Conservation (phyloP, 2,329 filamentous ascomycete genomes). For the Gnomoniopsis sp. region DNA sequence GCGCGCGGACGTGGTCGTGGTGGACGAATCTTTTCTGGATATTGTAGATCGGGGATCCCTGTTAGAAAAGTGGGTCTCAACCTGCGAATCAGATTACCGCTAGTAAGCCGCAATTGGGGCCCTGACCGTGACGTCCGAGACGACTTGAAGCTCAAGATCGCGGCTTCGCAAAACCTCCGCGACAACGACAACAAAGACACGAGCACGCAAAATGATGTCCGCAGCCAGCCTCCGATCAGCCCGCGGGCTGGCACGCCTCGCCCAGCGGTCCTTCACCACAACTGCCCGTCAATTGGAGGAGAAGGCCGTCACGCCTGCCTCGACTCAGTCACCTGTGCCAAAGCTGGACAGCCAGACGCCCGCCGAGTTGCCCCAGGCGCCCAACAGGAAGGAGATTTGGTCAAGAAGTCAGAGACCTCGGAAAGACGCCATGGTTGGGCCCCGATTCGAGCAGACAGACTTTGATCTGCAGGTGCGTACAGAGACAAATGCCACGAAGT, state of each 20-base stretch:
- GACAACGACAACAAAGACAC: conserved; percentile 9
- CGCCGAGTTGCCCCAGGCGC: conserved; percentile 68
- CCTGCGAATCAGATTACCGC: not conserved
- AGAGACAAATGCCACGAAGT: not conserved
- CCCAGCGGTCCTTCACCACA: conserved; percentile 45
- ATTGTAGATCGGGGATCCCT: not conserved
- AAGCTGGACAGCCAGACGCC: conserved; percentile 39
- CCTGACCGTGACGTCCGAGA: not conserved
- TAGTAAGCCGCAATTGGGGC: not conserved
- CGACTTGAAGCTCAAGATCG: conserved; percentile 16
- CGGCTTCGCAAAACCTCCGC: not conserved
- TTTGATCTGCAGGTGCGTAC: conserved; percentile 79
- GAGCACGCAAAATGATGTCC: conserved; percentile 41
- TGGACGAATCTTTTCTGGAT: not conserved
- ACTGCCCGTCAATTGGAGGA: conserved; percentile 46
- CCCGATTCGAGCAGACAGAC: conserved; percentile 95
- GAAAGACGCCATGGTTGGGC: conserved; percentile 82
- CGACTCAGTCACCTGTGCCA: conserved; percentile 40
- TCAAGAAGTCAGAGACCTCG: conserved; percentile 80
- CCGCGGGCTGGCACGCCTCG: conserved; percentile 39
- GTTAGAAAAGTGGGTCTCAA: not conserved
- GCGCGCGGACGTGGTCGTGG: too few species aligned
- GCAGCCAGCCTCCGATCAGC: conserved; percentile 37
- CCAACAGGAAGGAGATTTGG: conserved; percentile 81
- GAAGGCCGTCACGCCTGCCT: conserved; percentile 34